A percentile compares a stretch with the other conserved stretches of the same genome.
These are phyloP conservation scores for Miamiensis avidus DNA, from an alignment of 169 alveolate species.

Conservation along the genomic window DNA sequence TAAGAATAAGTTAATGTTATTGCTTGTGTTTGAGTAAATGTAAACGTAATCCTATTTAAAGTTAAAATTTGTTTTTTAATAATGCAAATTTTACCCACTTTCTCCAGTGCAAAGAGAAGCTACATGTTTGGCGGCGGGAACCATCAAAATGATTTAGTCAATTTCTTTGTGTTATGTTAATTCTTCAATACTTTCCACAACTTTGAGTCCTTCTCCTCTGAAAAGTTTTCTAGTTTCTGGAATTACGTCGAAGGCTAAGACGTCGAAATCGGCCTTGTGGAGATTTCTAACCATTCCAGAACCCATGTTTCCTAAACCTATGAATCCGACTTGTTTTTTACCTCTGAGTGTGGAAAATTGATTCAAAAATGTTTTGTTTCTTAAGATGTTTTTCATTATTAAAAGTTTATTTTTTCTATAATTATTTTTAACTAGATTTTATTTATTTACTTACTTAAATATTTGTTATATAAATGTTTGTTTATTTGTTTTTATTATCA, in stretches of 20 bases:
- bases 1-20: too few relatives aligned
- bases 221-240: constrained; percentile 11
- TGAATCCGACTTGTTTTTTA: constrained; percentile 54
- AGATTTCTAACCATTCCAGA: constrained; percentile 50
- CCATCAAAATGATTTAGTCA: constrained; percentile 53
- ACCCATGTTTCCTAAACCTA: constrained; percentile 70
- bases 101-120: constrained; percentile 40
- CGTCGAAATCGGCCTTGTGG: constrained; percentile 23
- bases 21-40: too few relatives aligned
- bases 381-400: too few relatives aligned
- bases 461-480: too few relatives aligned
- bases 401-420: too few relatives aligned
- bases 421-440: too few relatives aligned
- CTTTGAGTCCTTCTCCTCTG: constrained; percentile 34
- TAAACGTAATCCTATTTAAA: neutral
- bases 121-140: constrained; percentile 54
- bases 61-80: too few relatives aligned
- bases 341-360: too few relatives aligned
- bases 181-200: constrained; percentile 26
- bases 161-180: constrained; percentile 21
- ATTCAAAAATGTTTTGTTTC: too few relatives aligned
- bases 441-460: too few relatives aligned
- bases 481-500: too few relatives aligned
- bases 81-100: constrained; percentile 22
- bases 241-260: constrained; percentile 48